Conservation (phyloP, 1,284 basidiomycete species). For the Moniliophthora roreri region DNA sequence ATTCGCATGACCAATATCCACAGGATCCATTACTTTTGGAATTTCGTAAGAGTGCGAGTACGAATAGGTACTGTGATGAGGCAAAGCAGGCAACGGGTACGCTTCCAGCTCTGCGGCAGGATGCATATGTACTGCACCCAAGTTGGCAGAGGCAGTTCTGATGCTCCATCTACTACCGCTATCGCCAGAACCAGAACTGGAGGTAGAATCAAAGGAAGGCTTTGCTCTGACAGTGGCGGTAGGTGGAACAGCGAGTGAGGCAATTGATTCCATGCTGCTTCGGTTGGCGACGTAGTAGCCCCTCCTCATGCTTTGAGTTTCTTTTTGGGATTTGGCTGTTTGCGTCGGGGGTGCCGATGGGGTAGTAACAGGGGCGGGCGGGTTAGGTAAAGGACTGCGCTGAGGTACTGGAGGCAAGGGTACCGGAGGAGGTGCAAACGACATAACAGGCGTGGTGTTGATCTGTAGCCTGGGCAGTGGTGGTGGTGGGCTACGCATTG, state of each 20-base stretch:
- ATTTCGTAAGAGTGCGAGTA: not conserved
- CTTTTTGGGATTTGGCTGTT: not conserved
- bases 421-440: not conserved
- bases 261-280: not conserved
- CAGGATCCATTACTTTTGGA: not conserved
- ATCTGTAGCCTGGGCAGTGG: not conserved
- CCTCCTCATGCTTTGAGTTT: not conserved
- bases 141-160: no score
- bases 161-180: not conserved
- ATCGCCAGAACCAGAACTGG: not conserved
- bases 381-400: no score
- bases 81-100: no score
- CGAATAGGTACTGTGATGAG: not conserved
- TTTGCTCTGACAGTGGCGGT: not conserved
- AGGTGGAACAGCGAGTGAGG: not conserved
- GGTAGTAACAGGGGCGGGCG: not conserved
- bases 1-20: constrained; percentile 13
- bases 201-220: not conserved
- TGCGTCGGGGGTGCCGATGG: not conserved
- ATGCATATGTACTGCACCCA: no score
- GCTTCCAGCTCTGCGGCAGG: no score
- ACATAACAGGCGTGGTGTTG: not conserved
- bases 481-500: not conserved
- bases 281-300: not conserved
- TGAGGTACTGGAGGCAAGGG: not conserved